Evolutionary conservation across 2,329 filamentous ascomycete species (phyloP).

Genomic region (Clathrospora elynae): DNA sequence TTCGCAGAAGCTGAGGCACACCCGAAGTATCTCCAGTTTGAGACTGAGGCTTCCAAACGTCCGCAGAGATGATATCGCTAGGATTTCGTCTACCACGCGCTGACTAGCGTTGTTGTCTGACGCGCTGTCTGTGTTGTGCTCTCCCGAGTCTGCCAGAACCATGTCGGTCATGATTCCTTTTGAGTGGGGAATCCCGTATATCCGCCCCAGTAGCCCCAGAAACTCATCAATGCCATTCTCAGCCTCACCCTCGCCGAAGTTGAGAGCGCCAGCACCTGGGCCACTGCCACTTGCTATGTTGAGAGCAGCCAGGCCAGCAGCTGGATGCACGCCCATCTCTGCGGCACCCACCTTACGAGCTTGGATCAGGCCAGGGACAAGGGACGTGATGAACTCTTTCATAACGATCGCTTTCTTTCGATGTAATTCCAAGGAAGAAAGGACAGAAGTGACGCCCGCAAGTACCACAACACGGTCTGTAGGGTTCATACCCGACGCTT

Average conservation of each 20-base stretch:
- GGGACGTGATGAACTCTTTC: slow-evolving; percentile 79
- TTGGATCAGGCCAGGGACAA: slow-evolving; percentile 85
- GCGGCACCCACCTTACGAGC: slow-evolving; percentile 90
- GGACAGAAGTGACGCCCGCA: slow-evolving; percentile 83
- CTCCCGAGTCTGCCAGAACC: slow-evolving; percentile 7
- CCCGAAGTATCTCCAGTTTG: slow-evolving; percentile 84
- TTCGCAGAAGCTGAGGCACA: slow-evolving; percentile 93
- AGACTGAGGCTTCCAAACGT: slow-evolving; percentile 76
- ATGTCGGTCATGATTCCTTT: slow-evolving; percentile 26
- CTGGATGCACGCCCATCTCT: slow-evolving; percentile 95
- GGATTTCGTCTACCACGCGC: slow-evolving; percentile 57
- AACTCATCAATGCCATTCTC: slow-evolving; percentile 51
- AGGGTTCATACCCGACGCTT: slow-evolving; percentile 66
- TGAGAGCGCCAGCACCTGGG: slow-evolving; percentile 78
- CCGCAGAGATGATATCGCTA: slow-evolving; percentile 58
- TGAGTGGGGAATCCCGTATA: slow-evolving; percentile 50
- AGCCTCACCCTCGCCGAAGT: slow-evolving; percentile 49
- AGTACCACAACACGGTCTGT: slow-evolving; percentile 79
- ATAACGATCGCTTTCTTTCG: slow-evolving; percentile 91
- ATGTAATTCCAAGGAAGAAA: slow-evolving; percentile 77
- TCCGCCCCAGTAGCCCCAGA: slow-evolving; percentile 48
- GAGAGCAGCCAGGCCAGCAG: slow-evolving; percentile 79
- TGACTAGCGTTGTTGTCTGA: slow-evolving; percentile 45
- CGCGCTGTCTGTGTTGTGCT: slow-evolving; percentile 8
- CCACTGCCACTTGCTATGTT: slow-evolving; percentile 58